Base-by-base conservation (phyloP, 805 yeast species). In the Starmerella potacharoeniae region DNA sequence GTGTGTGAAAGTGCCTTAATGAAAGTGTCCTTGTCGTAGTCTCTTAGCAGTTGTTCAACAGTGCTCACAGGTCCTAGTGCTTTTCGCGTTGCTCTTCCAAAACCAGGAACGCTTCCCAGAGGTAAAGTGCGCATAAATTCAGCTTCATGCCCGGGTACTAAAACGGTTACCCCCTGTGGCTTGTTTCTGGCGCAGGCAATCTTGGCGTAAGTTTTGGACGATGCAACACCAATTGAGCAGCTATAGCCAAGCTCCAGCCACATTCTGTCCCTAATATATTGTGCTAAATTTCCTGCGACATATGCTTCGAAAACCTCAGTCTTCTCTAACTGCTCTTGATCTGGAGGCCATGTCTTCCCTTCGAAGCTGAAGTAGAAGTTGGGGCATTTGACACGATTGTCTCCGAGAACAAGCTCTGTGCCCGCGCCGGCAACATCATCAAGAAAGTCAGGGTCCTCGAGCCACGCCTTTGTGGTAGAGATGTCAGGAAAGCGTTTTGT, bases 211-310 rank as follows among this genome's bases (percentile, higher is more conserved):
- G 62, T 60, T 35, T 60, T 64, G 33, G 65, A 60, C 2, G 57
- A 30, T 4, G 63, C 69, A 6, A 66, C 65, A 17, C 71, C 71
- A 29, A 68, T 63, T 1, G 69, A 65, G 57, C 69, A 65, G 22
- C 62, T 55, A 49, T 62, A 66, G 3, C 66, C 66, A 13, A 52
- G 54, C 33, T 64, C 68, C 13, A 61, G 45, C 45, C 48, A 40
- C 37, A 68, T 61, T 5, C 59, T 48, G 47, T 66, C 67, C 50
- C 59, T 59, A 9, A 68, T 35, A 43, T 64, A 55, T 14, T 46
- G 47, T 4, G 69, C 70, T 1, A 66, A 17, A 36, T 61, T 61
- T 2, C 65, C 67, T 4, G 65, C 69, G 5, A 68, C 51, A 40
- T 66, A 67, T n/a, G 56, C 52, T 8, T 53, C 53, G 2, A 61